These are phyloP conservation scores for Elongisporangium prolatum DNA, from an alignment of 352 stramenopile species.

Conservation along the genomic window DNA sequence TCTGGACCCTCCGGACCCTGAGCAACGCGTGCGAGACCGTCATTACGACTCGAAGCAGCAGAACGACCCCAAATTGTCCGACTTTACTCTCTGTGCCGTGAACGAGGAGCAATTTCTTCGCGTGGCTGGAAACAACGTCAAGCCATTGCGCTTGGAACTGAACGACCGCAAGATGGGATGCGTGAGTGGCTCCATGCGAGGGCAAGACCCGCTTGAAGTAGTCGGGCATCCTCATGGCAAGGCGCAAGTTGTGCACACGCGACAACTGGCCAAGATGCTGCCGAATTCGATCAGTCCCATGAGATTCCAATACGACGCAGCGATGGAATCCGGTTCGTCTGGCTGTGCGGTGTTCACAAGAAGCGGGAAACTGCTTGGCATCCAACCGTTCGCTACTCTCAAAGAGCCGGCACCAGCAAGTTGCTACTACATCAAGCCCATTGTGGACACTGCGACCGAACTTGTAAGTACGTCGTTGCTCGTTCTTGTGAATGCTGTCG, in stretches of 20 bases:
- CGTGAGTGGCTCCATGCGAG: slow-evolving; percentile 12
- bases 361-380: slow-evolving; percentile 48
- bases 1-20: slow-evolving; percentile 5
- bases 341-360: slow-evolving; percentile 51
- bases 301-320: slow-evolving; percentile 33
- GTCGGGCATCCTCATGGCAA: slow-evolving; percentile 59
- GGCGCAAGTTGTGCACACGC: slow-evolving; percentile 38
- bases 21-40: slow-evolving; percentile 3
- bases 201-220: slow-evolving; percentile 34
- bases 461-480: slow-evolving; percentile 59
- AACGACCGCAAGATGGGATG: slow-evolving; percentile 63
- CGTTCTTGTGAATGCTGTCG: neutral
- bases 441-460: slow-evolving; percentile 30
- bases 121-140: slow-evolving; percentile 36
- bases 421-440: slow-evolving; percentile 54
- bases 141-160: slow-evolving; percentile 39
- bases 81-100: slow-evolving; percentile 52
- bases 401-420: slow-evolving; percentile 25
- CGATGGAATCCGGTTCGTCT: slow-evolving; percentile 32
- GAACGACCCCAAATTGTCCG: slow-evolving; percentile 9
- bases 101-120: slow-evolving; percentile 45
- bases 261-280: slow-evolving; percentile 24
- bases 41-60: slow-evolving; percentile 1
- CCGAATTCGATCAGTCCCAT: slow-evolving; percentile 58
- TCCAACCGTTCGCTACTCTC: slow-evolving; percentile 33